Conservation (phyloP, 192 early-diverging fungal species). For the Gaertneriomyces semiglobifer region DNA sequence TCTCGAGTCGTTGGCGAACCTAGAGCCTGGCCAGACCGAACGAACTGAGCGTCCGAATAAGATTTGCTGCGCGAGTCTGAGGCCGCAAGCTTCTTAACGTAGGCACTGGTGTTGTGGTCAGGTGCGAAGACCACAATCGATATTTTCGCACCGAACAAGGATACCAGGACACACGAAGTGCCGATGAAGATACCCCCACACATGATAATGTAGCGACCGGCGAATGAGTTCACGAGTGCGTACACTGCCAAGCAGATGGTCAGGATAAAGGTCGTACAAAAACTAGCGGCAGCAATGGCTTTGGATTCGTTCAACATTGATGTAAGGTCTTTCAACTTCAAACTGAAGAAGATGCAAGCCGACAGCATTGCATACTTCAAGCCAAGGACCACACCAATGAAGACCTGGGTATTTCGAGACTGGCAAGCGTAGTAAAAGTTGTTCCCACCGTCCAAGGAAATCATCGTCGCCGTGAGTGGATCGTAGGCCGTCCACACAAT, state of each 20-base stretch:
- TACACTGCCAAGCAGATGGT: constrained; percentile 26
- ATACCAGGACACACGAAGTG: constrained; percentile 2
- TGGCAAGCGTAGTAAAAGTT: constrained; percentile 26
- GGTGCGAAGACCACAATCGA: constrained; percentile 15
- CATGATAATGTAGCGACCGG: constrained; percentile 19
- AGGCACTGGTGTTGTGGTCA: constrained; percentile 18
- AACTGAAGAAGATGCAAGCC: constrained; percentile 18
- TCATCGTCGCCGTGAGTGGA: constrained; percentile 15
- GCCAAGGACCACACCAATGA: constrained; percentile 9
- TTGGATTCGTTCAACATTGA: constrained; percentile 24
- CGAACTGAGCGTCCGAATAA: constrained; percentile 11
- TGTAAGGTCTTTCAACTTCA: constrained; percentile 20
- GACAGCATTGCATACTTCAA: constrained; percentile 24
- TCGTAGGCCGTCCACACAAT: constrained; percentile 19
- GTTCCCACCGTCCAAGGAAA: constrained; percentile 18
- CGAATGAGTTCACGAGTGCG: constrained; percentile 13
- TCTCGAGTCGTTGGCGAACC: background rate
- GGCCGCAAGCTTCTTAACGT: constrained; percentile 5
- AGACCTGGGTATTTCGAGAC: constrained; percentile 2
- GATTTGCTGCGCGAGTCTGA: constrained; percentile 1
- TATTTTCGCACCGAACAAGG: constrained; percentile 21
- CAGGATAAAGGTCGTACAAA: constrained; percentile 22
- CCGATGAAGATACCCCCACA: constrained; percentile 14
- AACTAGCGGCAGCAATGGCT: constrained; percentile 21
- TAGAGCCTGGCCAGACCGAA: background rate